These are phyloP conservation scores for Paraphaeosphaeria sporulosa DNA, from an alignment of 2,329 filamentous ascomycete genomes.

Conservation along the genomic window DNA sequence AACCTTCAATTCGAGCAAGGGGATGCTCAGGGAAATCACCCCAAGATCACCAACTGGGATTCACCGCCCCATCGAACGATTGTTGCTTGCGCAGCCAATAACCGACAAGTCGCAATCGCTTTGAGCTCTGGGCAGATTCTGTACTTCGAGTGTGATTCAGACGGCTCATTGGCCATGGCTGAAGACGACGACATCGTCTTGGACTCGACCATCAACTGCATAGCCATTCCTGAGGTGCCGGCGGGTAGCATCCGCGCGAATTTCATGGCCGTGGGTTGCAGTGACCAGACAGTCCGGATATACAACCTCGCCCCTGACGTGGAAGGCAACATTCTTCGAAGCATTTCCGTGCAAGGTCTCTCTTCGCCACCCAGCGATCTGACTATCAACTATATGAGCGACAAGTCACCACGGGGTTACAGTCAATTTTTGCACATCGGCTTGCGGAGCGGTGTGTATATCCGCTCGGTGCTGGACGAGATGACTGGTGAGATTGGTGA, in stretches of 20 bases:
- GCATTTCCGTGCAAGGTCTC: conserved; percentile 91
- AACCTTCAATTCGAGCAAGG: conserved; percentile 56
- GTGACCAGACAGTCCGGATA: conserved; percentile 94
- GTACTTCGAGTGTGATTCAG: conserved; percentile 96
- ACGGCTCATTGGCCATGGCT: conserved; percentile 90
- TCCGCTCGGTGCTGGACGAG: conserved; percentile 93
- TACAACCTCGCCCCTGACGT: conserved; percentile 89
- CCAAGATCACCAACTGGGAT: conserved; percentile 89
- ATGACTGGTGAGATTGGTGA: conserved; percentile 95
- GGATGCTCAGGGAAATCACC: conserved; percentile 40
- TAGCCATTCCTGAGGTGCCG: conserved; percentile 93
- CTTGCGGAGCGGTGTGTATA: conserved; percentile 92
- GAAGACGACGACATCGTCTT: conserved; percentile 89
- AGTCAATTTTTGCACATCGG: conserved; percentile 96
- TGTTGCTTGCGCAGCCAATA: conserved; percentile 91
- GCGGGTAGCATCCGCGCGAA: conserved; percentile 88
- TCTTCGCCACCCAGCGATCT: conserved; percentile 89
- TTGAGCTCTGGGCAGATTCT: conserved; percentile 96
- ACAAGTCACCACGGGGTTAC: conserved; percentile 86
- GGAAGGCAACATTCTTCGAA: conserved; percentile 73
- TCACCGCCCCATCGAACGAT: conserved; percentile 94
- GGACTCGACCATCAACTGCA: conserved; percentile 91
- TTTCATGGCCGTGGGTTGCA: conserved; percentile 94
- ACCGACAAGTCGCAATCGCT: conserved; percentile 90
- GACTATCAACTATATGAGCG: conserved; percentile 93